Evolutionary conservation across 106 monocot genomes (phyloP).

Genomic region (Apostasia ramifera): DNA sequence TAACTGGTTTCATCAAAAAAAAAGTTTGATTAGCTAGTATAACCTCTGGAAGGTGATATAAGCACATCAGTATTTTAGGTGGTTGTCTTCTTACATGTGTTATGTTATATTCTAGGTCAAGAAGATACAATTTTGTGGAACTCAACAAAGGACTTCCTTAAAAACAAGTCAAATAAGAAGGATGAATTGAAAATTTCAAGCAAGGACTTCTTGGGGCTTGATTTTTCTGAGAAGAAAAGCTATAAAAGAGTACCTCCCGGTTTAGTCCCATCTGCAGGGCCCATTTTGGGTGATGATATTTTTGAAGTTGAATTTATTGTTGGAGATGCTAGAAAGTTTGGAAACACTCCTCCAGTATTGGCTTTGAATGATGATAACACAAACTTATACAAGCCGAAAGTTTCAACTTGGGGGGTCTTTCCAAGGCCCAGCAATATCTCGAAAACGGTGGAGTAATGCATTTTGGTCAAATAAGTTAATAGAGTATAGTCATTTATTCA

Average conservation of each 20-base stretch:
- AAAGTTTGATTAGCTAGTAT: too few relatives aligned
- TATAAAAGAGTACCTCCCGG: slow-evolving; percentile 49
- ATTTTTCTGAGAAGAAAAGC: slow-evolving; percentile 68
- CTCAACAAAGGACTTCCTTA: slow-evolving; percentile 11
- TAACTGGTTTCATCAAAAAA: too few relatives aligned
- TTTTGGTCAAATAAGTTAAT: neutral
- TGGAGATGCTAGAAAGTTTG: slow-evolving; percentile 85
- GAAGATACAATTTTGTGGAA: slow-evolving; percentile 12
- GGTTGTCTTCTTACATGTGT: too few relatives aligned
- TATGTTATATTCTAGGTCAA: slow-evolving; percentile 18
- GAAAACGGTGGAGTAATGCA: slow-evolving; percentile 46
- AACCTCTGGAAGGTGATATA: too few relatives aligned
- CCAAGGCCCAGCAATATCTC: slow-evolving; percentile 89
- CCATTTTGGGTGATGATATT: slow-evolving; percentile 35
- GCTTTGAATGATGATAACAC: slow-evolving; percentile 19
- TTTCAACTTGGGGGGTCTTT: slow-evolving; percentile 93
- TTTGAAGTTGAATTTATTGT: slow-evolving; percentile 87
- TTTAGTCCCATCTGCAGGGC: slow-evolving; percentile 32
- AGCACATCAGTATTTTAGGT: too few relatives aligned
- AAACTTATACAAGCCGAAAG: slow-evolving; percentile 69
- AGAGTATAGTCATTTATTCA: too few relatives aligned
- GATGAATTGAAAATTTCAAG: slow-evolving; percentile 34
- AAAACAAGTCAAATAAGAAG: slow-evolving; percentile 21
- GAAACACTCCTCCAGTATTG: slow-evolving; percentile 9
- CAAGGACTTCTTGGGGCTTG: slow-evolving; percentile 74